Conservation (phyloP, 2,329 filamentous ascomycete genomes). For the Fusarium sp. region DNA sequence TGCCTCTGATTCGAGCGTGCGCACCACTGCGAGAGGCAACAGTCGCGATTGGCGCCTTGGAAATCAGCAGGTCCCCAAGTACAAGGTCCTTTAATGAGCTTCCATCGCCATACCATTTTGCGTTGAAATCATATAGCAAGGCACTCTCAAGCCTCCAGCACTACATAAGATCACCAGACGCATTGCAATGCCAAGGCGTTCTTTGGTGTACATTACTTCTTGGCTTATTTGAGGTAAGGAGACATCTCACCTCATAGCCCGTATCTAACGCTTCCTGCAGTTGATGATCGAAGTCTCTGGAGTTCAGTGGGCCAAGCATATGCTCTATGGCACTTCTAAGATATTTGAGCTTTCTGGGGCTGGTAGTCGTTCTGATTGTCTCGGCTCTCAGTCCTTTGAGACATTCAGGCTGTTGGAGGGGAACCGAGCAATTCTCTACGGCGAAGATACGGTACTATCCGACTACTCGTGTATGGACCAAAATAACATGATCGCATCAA, state of each 20-base stretch:
- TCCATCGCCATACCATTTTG: background rate
- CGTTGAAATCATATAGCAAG: conserved; percentile 31
- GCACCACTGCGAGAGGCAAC: conserved; percentile 25
- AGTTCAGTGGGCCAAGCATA: conserved; percentile 41
- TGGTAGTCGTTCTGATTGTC: background rate
- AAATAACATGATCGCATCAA: rapidly evolving
- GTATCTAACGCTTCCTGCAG: conserved; percentile 14
- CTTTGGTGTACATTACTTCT: conserved; percentile 43
- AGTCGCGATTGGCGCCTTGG: conserved; percentile 41
- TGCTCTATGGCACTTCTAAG: conserved; percentile 39
- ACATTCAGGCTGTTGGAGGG: conserved; percentile 37
- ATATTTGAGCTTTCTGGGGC: conserved; percentile 26
- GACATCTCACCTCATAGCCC: background rate
- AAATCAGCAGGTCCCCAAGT: conserved; percentile 30
- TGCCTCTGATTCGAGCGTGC: conserved; percentile 27
- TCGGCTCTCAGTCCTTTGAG: conserved; percentile 26
- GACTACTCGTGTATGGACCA: background rate
- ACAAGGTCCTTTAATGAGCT: background rate
- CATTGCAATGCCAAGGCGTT: background rate
- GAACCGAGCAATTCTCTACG: conserved; percentile 39
- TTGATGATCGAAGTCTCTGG: conserved; percentile 39
- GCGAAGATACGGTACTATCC: conserved; percentile 33
- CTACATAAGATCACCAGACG: background rate
- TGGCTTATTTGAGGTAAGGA: conserved; percentile 40
- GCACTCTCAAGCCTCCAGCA: conserved; percentile 25